Evolutionary conservation across 371 early-diverging fungal genomes (phyloP), one percentile per base, ranked within the genome.

Genomic region (Mucor racemosus): DNA sequence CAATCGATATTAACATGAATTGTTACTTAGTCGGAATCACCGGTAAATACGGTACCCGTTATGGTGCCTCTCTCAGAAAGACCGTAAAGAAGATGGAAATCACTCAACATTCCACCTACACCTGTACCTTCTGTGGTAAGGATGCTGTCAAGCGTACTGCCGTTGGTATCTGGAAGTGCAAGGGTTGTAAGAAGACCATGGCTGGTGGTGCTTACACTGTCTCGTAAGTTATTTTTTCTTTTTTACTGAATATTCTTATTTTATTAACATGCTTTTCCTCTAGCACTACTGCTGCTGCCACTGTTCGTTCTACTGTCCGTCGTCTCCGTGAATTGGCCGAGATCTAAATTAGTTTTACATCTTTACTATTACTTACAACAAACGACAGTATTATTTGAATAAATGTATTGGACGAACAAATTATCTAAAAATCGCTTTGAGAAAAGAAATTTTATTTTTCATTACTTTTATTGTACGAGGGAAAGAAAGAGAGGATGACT

Each of bases 1-100:
- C 26, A 26, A 26, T 26, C 1, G 26, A 26, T 26, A 26, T 26
- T 19, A 44, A n/a, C 21, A 60, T 17, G 46, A 60, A 8, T 41
- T 42, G 46, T 46, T 26, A 26, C 1, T 35, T 65, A 59, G 59
- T 65, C 66, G 59, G 58, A 64, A 64, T 64, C 58, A 64, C 65
- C 41, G 99, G 99, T 81, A 99, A 99, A 89, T 99, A 99, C 92
- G 99, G 99, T 86, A 94, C 97, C 81, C 97, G 99, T 90, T 99
- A 99, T 90, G 99, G 99, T 92, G 96, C 99, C 73, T 99, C 99
- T 69, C 92, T 99, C 76, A 93, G 99, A 90, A 99, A 99, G 92
- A 95, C 95, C 90, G 94, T 99, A 75, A 99, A 99, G 95, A 97
- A 97, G 90, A 97, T 98, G 91, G 99, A 99, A 92, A 96, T 98